These are phyloP conservation scores for Microbotryum saponariae DNA, from an alignment of 1,284 basidiomycete species.

Conservation along the genomic window DNA sequence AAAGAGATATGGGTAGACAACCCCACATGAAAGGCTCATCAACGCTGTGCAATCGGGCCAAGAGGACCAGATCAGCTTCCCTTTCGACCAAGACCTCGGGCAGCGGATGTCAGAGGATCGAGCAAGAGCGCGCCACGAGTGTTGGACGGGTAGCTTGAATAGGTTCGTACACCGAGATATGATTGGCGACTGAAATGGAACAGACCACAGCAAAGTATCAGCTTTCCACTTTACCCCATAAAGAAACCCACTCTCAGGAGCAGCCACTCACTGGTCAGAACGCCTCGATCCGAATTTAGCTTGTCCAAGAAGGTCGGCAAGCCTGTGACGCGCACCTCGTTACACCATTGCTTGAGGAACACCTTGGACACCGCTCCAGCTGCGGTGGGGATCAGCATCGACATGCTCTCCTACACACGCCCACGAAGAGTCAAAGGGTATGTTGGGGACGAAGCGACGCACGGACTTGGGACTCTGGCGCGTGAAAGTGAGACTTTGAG, in stretches of 20 bases:
- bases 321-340: slow-evolving; percentile 58
- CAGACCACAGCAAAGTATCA: slow-evolving; percentile 15
- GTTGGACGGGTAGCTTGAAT: background rate
- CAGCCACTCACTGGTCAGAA: slow-evolving; percentile 61
- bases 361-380: slow-evolving; percentile 54
- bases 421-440: too few relatives aligned
- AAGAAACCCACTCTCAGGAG: too few relatives aligned
- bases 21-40: slow-evolving; percentile 37
- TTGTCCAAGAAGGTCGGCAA: slow-evolving; percentile 57
- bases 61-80: slow-evolving; percentile 1
- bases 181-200: slow-evolving; percentile 63
- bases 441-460: too few relatives aligned
- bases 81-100: background rate
- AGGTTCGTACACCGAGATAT: slow-evolving; percentile 69
- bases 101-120: background rate
- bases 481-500: too few relatives aligned
- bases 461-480: too few relatives aligned
- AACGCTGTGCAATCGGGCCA: slow-evolving; percentile 11
- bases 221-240: background rate
- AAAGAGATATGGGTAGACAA: slow-evolving; percentile 27
- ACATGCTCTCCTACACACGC: too few relatives aligned
- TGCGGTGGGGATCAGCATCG: too few relatives aligned
- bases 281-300: slow-evolving; percentile 57
- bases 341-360: slow-evolving; percentile 60
- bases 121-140: background rate